phyloP scores from a whole-genome alignment of 2,329 filamentous ascomycete species.

The Verticillium tricorpus region DNA sequence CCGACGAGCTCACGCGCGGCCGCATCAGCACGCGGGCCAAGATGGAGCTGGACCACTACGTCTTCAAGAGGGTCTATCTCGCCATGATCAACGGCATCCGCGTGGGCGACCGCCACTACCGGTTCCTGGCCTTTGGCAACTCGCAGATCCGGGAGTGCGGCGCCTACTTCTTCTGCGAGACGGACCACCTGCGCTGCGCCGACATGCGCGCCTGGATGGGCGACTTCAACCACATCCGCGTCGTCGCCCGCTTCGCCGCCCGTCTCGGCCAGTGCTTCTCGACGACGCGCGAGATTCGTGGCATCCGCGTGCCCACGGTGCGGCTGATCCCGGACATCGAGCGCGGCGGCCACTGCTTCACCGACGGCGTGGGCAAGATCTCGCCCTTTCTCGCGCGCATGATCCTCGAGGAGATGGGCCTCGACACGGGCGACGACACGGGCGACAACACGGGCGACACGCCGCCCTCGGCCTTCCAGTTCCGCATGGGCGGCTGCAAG shows the following conservation, averaged over 20 bases:
- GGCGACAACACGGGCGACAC: conserved; percentile 38
- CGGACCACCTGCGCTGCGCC: conserved; percentile 60
- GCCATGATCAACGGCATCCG: conserved; percentile 73
- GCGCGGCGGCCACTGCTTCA: conserved; percentile 68
- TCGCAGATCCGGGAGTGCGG: conserved; percentile 91
- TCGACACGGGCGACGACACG: conserved; percentile 41
- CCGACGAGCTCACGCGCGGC: conserved; percentile 67
- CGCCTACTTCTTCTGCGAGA: conserved; percentile 86
- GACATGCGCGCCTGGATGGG: conserved; percentile 87
- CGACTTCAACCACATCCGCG: conserved; percentile 71
- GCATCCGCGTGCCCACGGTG: conserved; percentile 54
- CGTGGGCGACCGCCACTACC: conserved; percentile 76
- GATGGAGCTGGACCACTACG: conserved; percentile 56
- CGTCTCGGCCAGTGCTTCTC: conserved; percentile 94
- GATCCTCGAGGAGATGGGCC: conserved; percentile 64
- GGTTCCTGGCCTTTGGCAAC: conserved; percentile 92
- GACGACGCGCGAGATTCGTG: conserved; percentile 72
- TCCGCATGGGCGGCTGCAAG: conserved; percentile 88
- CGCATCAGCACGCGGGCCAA: conserved; percentile 52
- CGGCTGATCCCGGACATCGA: conserved; percentile 67
- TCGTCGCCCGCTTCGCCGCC: conserved; percentile 86
- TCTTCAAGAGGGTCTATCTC: conserved; percentile 71
- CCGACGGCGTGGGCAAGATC: conserved; percentile 92
- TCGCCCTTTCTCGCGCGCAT: conserved; percentile 71
- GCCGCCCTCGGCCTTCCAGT: conserved; percentile 87